Base-by-base conservation (phyloP, 345 rosid species). In the Laguncularia racemosa region DNA sequence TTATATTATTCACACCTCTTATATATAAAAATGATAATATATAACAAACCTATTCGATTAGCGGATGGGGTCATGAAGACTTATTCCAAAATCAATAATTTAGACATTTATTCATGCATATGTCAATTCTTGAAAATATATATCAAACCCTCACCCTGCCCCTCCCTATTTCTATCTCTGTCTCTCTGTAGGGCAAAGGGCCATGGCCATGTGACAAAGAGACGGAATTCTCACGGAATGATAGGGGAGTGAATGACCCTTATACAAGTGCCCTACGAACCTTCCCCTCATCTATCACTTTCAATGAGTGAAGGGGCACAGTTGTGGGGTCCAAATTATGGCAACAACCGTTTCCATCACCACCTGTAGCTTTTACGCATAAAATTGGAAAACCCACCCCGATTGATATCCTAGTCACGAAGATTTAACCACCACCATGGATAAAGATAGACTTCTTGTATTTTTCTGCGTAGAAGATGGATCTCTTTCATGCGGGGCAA, bases 181-280 rank as follows among this genome's bases (percentile, higher is more conserved):
- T 38, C 47, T 48, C 23, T 16, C 16, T 3, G 2, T 20, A 15
- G 33, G 56, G 12, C 26, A 53, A 21, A 53, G 38, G 40, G 9
- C 40, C 5, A 33, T 4, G 40, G 40, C 57, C 57, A 61, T 52
- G 64, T 52, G 57, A 61, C 44, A 18, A 46, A 46, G 63, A 19
- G 63, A 46, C 48, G 47, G 0, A 46, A 47, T 53, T 65, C 53
- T 28, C 53, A 33, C 53, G 58, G 53, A 46, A 52, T 51, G 38
- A 55, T 40, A 20, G 13, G 26, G 57, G 45, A 46, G 16, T 23
- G 20, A 19, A 33, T 33, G 56, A 14, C 21, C 51, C 20, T 9
- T 0, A 18, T 2, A 7, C 11, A 15, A 2, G 49, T 48, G 0
- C 20, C 0, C n/a, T 20, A 16, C 11, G 50, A 56, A 20, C 26